phyloP scores from a whole-genome alignment of 2,329 filamentous ascomycete genomes.

The Trematosphaeria pertusa region DNA sequence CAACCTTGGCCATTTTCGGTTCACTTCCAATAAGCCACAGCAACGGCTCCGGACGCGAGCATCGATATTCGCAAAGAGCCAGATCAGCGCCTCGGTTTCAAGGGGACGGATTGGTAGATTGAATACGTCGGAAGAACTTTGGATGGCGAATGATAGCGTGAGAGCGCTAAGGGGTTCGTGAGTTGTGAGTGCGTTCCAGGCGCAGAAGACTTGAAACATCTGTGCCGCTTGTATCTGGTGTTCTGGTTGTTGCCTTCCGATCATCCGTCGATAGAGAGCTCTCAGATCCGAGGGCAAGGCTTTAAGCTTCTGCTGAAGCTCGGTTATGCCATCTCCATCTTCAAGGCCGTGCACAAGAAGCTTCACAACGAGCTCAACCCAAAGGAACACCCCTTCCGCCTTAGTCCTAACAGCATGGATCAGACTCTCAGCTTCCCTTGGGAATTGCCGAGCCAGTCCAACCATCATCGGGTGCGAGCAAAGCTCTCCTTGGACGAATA shows the following conservation, averaged over 20 bases:
- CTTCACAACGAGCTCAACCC: constrained; percentile 19
- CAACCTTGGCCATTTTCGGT: neutral
- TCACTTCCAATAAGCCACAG: constrained; percentile 14
- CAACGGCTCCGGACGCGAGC: constrained; percentile 16
- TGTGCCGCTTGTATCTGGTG: constrained; percentile 13
- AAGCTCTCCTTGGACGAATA: constrained; percentile 9
- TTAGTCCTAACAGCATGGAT: constrained; percentile 6
- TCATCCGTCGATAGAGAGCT: constrained; percentile 16
- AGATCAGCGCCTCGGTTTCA: neutral
- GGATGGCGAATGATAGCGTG: constrained; percentile 1
- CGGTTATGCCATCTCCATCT: constrained; percentile 13
- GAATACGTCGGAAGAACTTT: neutral
- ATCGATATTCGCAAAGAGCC: neutral
- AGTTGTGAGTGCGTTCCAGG: constrained; percentile 5
- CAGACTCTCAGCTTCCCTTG: neutral
- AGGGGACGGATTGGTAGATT: neutral
- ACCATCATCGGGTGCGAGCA: constrained; percentile 1
- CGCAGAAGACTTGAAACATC: constrained; percentile 16
- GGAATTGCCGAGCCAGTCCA: neutral
- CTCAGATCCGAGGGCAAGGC: constrained; percentile 13
- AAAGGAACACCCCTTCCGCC: constrained; percentile 19
- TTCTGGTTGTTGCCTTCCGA: constrained; percentile 6
- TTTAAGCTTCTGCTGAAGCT: constrained; percentile 12
- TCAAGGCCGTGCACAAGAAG: constrained; percentile 16
- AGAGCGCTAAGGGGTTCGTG: neutral